A percentile compares a stretch with the other conserved stretches of the same genome.
Conservation (phyloP, 2,329 filamentous ascomycete species). For the Cryphonectria carpinicola region DNA sequence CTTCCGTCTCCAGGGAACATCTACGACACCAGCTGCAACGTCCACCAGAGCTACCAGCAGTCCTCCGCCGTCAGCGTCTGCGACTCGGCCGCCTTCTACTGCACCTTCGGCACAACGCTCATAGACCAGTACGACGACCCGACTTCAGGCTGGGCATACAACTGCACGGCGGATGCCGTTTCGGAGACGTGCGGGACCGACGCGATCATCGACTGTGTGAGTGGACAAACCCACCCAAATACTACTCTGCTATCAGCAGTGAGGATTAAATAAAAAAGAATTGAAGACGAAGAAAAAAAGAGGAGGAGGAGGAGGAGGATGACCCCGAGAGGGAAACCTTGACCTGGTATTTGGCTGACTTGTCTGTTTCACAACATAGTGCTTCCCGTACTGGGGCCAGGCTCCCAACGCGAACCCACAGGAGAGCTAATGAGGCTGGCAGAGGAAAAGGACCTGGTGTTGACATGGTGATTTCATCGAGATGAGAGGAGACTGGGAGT, state of each 20-base stretch:
- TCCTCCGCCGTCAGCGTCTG: constrained; percentile 10
- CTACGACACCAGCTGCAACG: constrained; percentile 10
- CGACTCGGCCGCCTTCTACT: constrained; percentile 13
- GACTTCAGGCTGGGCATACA: constrained; percentile 12
- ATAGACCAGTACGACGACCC: constrained; percentile 18
- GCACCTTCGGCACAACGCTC: constrained; percentile 12
- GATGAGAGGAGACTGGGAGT: neutral
- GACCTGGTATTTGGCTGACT: neutral
- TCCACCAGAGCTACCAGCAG: constrained; percentile 8
- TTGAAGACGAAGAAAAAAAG: neutral
- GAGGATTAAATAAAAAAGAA: neutral
- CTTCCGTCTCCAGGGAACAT: constrained; percentile 7
- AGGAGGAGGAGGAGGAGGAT: too few species aligned
- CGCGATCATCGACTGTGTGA: constrained; percentile 9
- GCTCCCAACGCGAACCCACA: neutral
- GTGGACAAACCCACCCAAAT: neutral
- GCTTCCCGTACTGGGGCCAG: constrained; percentile 8
- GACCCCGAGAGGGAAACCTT: neutral
- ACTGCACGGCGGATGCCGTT: neutral
- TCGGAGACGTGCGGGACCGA: constrained; percentile 11
- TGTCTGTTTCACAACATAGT: neutral
- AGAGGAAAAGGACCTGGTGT: neutral
- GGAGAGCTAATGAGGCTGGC: neutral
- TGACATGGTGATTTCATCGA: neutral
- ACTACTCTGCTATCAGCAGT: neutral